Evolutionary conservation across 164 flowering plant genomes (phyloP), one percentile per base, ranked within the genome.

Genomic region (Dillenia turbinata): DNA sequence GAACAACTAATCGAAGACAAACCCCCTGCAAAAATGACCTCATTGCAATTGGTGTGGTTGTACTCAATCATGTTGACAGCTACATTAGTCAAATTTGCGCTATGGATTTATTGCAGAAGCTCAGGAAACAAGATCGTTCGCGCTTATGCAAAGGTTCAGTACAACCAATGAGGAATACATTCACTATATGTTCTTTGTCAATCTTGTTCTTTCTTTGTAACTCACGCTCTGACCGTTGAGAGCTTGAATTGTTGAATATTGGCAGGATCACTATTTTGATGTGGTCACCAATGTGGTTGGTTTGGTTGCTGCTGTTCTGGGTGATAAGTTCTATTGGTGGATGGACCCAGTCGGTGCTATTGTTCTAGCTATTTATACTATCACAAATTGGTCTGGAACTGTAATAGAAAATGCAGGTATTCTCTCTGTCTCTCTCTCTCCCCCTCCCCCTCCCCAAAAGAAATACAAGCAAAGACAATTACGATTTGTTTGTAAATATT

Each of bases 321-420:
- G 89, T 22, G 87, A 88, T 64, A 68, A 63, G 51, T 81, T 83
- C 62, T 82, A 72, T 52, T 85, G 90, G 90, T 83, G 90, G 90
- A 82, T 88, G 43, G 94, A 88, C 61, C 94, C 94, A 24, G 71
- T 26, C 57, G 94, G 94, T 44, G 90, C 94, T 8, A 77, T 88
- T 61, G 13, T 75, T 19, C 83, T 88, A 19, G 89, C 90, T 1
- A 13, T 85, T 17, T 84, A 88, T 54, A 85, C 93, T 9, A 87
- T 85, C 24, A 1, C 70, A 44, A 87, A 87, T 65, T 87, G 93
- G 93, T 80, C 87, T 15, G 79, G 81, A 24, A 83, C 90, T 17
- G 93, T 87, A 33, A 3, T 83, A n/a, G 90, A 87, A 79, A 87
- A 87, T 83, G 93, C 90, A 73, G 93, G 93, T n/a, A n/a, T n/a